These are phyloP conservation scores for Vigna reflexopilosa DNA, from an alignment of 306 rosid species.

Conservation along the genomic window DNA sequence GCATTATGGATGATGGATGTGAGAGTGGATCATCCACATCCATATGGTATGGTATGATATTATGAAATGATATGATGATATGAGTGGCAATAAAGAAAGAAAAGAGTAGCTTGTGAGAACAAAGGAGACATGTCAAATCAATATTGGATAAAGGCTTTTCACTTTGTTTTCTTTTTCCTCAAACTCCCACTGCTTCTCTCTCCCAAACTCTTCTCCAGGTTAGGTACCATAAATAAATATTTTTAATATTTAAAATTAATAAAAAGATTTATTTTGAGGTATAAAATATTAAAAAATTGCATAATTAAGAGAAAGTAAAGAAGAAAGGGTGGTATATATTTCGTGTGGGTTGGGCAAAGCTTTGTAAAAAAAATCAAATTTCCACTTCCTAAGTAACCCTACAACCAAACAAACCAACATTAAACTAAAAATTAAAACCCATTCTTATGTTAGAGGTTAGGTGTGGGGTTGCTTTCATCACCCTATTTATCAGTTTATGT, in stretches of 20 bases:
- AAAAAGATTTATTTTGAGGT: too few species aligned
- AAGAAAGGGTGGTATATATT: neutral
- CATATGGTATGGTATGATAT: too few species aligned
- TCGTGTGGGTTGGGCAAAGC: constrained; percentile 38
- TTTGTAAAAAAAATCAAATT: constrained; percentile 25
- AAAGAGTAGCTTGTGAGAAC: too few species aligned
- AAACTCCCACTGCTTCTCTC: too few species aligned
- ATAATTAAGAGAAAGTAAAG: neutral
- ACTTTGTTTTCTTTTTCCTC: neutral
- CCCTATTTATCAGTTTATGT: neutral
- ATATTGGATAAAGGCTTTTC: neutral
- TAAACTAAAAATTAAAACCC: neutral
- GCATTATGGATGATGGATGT: neutral
- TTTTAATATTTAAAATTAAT: too few species aligned
- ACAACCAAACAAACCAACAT: constrained; percentile 11
- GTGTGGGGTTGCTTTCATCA: constrained; percentile 32
- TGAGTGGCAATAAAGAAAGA: neutral
- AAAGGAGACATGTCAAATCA: too few species aligned
- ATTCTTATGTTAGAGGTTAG: constrained; percentile 23
- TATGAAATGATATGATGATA: neutral
- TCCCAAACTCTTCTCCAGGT: too few species aligned
- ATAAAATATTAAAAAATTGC: too few species aligned
- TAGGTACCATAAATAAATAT: too few species aligned
- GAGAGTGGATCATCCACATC: constrained; percentile 23
- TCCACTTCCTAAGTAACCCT: constrained; percentile 34